A percentile compares a stretch with the other conserved stretches of the same genome.
Evolutionary conservation across 805 yeast species (phyloP).

Genomic region (Zygosaccharomyces gambellarensis): DNA sequence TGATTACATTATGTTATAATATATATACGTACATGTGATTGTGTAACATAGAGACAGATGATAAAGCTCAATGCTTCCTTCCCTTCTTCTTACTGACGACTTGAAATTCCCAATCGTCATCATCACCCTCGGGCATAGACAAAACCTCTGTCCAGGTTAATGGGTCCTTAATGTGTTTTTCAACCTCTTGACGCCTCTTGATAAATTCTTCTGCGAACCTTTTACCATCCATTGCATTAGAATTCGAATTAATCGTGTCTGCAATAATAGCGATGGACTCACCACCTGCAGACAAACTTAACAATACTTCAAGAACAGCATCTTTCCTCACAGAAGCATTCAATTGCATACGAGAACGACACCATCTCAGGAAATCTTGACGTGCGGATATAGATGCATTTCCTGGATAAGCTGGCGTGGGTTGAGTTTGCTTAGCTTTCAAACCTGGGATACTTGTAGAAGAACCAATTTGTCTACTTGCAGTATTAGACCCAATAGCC

Average conservation of each 20-base stretch:
- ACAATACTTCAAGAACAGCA: constrained; percentile 73
- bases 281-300: constrained; percentile 68
- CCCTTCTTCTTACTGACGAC: constrained; percentile 61
- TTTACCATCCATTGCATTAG: constrained; percentile 90
- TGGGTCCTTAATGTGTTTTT: constrained; percentile 45
- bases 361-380: constrained; percentile 68
- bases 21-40: constrained; percentile 9
- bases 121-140: constrained; percentile 38
- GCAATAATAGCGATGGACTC: constrained; percentile 84
- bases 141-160: constrained; percentile 74
- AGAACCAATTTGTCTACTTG: constrained; percentile 25
- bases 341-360: constrained; percentile 60
- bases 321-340: constrained; percentile 71
- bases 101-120: constrained; percentile 58
- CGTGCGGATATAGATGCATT: constrained; percentile 39
- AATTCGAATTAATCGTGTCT: constrained; percentile 84
- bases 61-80: constrained; percentile 34
- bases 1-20: constrained; percentile 4
- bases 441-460: constrained; percentile 29
- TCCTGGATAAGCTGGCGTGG: constrained; percentile 28
- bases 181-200: constrained; percentile 70
- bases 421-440: constrained; percentile 19
- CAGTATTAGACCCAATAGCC: constrained; percentile 24
- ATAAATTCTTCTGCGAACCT: constrained; percentile 88
- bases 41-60: constrained; percentile 4